Conservation (phyloP, 2,329 filamentous ascomycete genomes). For the Aspergillus ustus region DNA sequence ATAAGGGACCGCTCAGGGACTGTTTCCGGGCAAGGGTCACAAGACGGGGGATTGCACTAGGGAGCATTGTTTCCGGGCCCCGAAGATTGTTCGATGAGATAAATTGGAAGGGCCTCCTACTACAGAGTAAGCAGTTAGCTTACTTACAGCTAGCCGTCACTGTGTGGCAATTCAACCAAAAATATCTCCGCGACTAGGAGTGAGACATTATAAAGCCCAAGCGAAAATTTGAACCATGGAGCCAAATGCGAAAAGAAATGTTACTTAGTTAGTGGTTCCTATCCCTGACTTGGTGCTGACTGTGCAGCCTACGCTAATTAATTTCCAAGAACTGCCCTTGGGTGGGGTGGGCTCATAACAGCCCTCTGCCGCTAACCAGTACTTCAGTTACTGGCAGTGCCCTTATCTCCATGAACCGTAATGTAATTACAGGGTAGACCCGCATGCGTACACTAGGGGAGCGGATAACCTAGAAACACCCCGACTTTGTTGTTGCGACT, state of each 20-base stretch:
- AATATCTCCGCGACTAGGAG: background rate
- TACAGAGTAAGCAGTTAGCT: background rate
- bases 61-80: no score
- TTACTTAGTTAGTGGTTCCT: background rate
- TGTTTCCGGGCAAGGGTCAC: slow-evolving; percentile 1
- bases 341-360: background rate
- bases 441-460: background rate
- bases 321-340: background rate
- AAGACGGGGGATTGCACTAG: background rate
- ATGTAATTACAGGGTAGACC: background rate
- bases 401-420: background rate
- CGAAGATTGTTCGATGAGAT: background rate
- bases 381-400: no score
- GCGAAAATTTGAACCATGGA: background rate
- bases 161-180: background rate
- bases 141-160: background rate
- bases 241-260: background rate
- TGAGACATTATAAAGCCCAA: background rate
- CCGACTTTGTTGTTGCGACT: background rate
- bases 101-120: no score
- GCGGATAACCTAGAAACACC: background rate
- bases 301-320: background rate
- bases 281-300: background rate
- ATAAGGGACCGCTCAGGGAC: background rate
- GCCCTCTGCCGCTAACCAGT: background rate